Evolutionary conservation across 148 eudicot genomes (phyloP), one percentile per base, ranked within the genome.

Genomic region (Rhododendron simsii): DNA sequence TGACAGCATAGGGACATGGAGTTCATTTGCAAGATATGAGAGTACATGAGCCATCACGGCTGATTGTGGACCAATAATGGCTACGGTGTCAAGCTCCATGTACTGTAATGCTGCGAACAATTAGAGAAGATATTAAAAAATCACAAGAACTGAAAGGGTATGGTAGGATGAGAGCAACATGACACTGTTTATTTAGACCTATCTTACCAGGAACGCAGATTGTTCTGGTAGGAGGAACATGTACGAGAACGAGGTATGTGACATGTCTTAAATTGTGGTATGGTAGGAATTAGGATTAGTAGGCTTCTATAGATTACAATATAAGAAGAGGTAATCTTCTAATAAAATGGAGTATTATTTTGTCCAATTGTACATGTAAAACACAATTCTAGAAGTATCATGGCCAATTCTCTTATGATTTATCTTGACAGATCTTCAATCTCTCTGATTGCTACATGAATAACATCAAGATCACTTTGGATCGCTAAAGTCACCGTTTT

Each of bases 1-100:
- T 8, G 94, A 92, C 50, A 92, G 50, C 63, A 92, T 51, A 12
- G 94, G 94, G 89, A 91, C 90, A 53, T 89, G 92, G 84, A 92
- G 94, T 67, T 92, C 90, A 71, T 89, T 91, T 41, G 89, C 92
- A 23, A 92, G 91, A 65, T 89, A 87, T 20, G 94, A 92, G 71
- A 91, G 88, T 35, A 89, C 82, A 78, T 86, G 92, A 8, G 92
- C 94, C 88, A 91, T 85, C 37, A 57, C 81, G 0, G 92, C 91
- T 35, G 87, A 11, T 85, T 91, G 94, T 7, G 94, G 94, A 26
- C 94, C 94, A 2, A 92, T 84, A 20, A 92, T 89, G 3, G 94
- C 94, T 4, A 91, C 94, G 4, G 90, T 86, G 21, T 90, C 88
- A 30, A 73, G 81, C 87, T 88, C 92, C 92, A 92, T 89, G 83